Base-by-base conservation (phyloP, 352 stramenopile species). In the Phytophthora citricola region DNA sequence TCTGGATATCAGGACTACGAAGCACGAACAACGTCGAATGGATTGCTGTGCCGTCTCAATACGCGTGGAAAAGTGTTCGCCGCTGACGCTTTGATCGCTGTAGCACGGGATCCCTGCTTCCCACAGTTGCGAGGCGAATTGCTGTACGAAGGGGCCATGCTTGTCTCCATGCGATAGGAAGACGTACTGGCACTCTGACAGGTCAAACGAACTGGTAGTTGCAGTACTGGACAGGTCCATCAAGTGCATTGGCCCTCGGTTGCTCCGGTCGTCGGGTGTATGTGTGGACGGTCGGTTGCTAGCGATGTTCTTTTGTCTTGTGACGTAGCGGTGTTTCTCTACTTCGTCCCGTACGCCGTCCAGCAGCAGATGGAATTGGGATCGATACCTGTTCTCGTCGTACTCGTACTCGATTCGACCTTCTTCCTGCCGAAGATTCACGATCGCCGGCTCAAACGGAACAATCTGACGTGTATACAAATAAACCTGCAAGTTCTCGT, bases 391-490 rank as follows among this genome's bases (percentile, higher is more conserved):
- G 54, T 10, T 59, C 12, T 69, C 62, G 7, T 69, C 54, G 40
- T 64, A 69, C 9, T 64, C 62, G 47, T 69, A 69, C 43, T 63
- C 60, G 1, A 63, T 15, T 15, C 50, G 15, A 8, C 60, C 60
- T 45, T 43, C 46, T 46, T 68, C 51, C 7, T 27, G n/a, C 1
- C 53, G 54, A 22, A 88, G 45, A 20, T 41, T 45, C 17, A 79
- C 85, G 63, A 92, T 89, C 9, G 71, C 69, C 0, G 81, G 77
- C 79, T 41, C 84, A 70, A 44, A 93, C 11, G 83, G 81, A 45
- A 92, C 74, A 3, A 92, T 77, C 66, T 92, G 83, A 1, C 83
- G 79, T 7, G 83, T 90, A 66, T 90, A 92, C 56, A 92, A 39
- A 43, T 90, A 90, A 50, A 92, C 83, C 36, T 92, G 83, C 12